A percentile compares a stretch with the other conserved stretches of the same genome.
phyloP scores from a whole-genome alignment of 2,329 filamentous ascomycete genomes.

The Fusarium subtropicale region DNA sequence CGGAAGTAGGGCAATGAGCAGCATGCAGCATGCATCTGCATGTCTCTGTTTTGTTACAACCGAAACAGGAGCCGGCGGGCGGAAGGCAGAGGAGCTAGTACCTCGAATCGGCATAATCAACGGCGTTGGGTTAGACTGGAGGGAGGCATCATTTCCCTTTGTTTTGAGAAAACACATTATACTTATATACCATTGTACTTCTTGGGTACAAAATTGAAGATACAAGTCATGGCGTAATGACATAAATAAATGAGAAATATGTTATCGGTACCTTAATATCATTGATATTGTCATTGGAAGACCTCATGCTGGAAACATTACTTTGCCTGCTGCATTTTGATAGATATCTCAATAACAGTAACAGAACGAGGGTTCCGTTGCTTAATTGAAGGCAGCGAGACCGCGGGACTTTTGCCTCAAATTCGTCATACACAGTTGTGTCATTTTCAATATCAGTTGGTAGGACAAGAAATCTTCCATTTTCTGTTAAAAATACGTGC shows the following conservation, averaged over 20 bases:
- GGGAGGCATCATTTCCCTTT: conserved; percentile 25
- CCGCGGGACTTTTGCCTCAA: not conserved
- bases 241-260: not conserved
- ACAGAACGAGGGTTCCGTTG: not conserved
- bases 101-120: conserved; percentile 39
- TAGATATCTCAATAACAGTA: not conserved
- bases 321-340: not conserved
- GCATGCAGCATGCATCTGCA: conserved; percentile 31
- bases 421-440: not conserved
- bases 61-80: conserved; percentile 26
- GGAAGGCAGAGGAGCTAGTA: conserved; percentile 12
- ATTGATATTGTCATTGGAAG: not conserved
- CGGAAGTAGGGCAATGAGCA: conserved; percentile 17
- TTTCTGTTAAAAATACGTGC: not conserved
- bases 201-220: conserved; percentile 13
- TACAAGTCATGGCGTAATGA: conserved; percentile 7
- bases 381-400: not conserved
- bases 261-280: not conserved
- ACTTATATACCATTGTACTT: conserved; percentile 21
- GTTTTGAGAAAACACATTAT: conserved; percentile 24
- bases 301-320: not conserved
- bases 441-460: not conserved
- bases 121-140: conserved; percentile 47
- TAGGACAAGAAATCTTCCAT: not conserved
- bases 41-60: conserved; percentile 34